Percentiles rank a stretch among this genome's conserved stretches.
These are phyloP conservation scores for Dillenia suffruticosa DNA, from an alignment of 164 flowering plant genomes.

Conservation along the genomic window DNA sequence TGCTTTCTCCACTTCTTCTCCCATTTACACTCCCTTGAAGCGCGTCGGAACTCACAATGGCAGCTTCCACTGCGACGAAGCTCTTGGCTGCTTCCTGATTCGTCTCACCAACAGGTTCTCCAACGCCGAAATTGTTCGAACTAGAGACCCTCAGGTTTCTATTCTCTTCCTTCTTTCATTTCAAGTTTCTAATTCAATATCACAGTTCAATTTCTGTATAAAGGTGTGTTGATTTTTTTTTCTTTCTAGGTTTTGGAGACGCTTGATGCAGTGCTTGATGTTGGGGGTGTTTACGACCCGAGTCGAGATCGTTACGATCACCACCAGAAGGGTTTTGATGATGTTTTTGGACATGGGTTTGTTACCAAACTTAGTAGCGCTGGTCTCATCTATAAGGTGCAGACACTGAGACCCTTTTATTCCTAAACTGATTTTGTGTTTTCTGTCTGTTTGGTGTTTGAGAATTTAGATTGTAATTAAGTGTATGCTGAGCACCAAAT, in stretches of 20 bases:
- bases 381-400: conserved; percentile 65
- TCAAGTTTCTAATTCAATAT: neutral
- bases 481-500: no score
- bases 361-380: conserved; percentile 64
- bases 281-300: conserved; percentile 66
- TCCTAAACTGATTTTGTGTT: no score
- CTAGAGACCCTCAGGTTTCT: conserved; percentile 71
- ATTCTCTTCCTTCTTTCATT: neutral
- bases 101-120: conserved; percentile 74
- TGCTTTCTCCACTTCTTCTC: conserved; percentile 29
- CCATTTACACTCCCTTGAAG: conserved; percentile 27
- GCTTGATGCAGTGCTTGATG: conserved; percentile 72
- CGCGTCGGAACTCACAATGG: conserved; percentile 96
- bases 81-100: conserved; percentile 98
- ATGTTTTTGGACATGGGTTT: conserved; percentile 63
- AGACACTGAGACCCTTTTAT: no score
- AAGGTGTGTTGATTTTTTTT: neutral
- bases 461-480: no score
- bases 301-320: conserved; percentile 55
- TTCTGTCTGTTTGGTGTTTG: no score
- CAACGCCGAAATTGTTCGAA: conserved; percentile 69
- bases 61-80: conserved; percentile 98
- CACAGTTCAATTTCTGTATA: no score
- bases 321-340: conserved; percentile 65
- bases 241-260: conserved; percentile 40